These are phyloP conservation scores for Gossypium longicalyx DNA, from an alignment of 345 rosid genomes.

Conservation along the genomic window DNA sequence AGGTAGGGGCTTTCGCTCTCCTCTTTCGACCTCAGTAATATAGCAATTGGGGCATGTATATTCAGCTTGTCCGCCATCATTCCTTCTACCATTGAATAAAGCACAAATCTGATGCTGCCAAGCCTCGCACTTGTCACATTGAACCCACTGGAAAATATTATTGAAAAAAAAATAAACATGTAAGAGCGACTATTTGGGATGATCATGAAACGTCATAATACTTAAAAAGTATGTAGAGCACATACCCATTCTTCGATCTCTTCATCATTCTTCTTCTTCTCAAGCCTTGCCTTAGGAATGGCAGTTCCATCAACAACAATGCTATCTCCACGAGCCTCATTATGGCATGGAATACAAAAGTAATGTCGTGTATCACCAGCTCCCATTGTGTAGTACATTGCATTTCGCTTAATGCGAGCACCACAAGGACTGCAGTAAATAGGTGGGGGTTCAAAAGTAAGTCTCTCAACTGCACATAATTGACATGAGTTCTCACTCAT, in stretches of 20 bases:
- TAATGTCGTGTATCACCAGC: slow-evolving; percentile 87
- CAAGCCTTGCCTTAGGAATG: slow-evolving; percentile 69
- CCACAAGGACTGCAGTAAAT: slow-evolving; percentile 94
- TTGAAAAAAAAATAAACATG: slow-evolving; percentile 14
- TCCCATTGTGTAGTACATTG: slow-evolving; percentile 87
- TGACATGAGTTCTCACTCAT: slow-evolving; percentile 99
- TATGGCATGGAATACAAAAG: slow-evolving; percentile 93
- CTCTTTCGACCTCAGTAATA: slow-evolving; percentile 76
- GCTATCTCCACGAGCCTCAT: slow-evolving; percentile 90
- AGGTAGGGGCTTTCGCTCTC: slow-evolving; percentile 86
- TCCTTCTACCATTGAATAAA: slow-evolving; percentile 93
- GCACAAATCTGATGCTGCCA: slow-evolving; percentile 99
- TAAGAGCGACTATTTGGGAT: slow-evolving; percentile 19
- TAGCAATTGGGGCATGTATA: slow-evolving; percentile 99
- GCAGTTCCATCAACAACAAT: slow-evolving; percentile 67
- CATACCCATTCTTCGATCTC: slow-evolving; percentile 99
- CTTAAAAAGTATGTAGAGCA: neutral
- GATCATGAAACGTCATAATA: slow-evolving; percentile 14
- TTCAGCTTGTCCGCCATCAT: slow-evolving; percentile 99
- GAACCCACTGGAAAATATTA: slow-evolving; percentile 82
- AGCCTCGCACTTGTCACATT: slow-evolving; percentile 98
- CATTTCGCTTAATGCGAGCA: slow-evolving; percentile 95
- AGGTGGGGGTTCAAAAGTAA: slow-evolving; percentile 98
- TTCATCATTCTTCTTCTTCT: slow-evolving; percentile 97
- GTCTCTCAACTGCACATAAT: slow-evolving; percentile 97